Conservation (phyloP, 345 rosid genomes). For the Pelargonium nanum region DNA sequence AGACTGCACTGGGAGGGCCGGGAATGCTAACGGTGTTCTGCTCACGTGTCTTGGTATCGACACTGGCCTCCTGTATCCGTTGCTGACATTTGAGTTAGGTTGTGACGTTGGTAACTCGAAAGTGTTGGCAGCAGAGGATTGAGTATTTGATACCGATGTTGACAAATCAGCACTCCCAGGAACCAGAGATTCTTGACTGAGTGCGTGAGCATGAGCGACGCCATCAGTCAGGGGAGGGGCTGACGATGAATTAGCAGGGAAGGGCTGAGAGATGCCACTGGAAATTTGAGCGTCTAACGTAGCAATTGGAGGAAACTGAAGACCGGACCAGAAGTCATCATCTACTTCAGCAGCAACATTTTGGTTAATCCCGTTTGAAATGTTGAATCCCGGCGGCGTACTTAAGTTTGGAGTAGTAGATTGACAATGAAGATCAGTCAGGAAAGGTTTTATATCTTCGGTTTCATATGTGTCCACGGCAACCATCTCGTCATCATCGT, state of each 20-base stretch:
- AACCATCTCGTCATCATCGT: constrained; percentile 33
- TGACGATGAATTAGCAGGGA: neutral
- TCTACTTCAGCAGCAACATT: constrained; percentile 14
- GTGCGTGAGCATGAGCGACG: constrained; percentile 17
- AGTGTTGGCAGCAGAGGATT: constrained; percentile 20
- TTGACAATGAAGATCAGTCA: constrained; percentile 28
- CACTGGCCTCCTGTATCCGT: constrained; percentile 27
- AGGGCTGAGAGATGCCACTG: neutral
- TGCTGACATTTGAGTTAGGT: constrained; percentile 18
- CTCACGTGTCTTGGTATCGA: constrained; percentile 21
- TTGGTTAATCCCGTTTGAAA: constrained; percentile 13
- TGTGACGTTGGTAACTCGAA: constrained; percentile 29
- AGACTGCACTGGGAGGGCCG: constrained; percentile 35
- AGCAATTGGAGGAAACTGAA: neutral
- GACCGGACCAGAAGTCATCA: constrained; percentile 26
- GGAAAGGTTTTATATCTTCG: constrained; percentile 59
- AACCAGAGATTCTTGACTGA: constrained; percentile 14
- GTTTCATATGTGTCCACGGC: constrained; percentile 22
- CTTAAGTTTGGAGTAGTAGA: constrained; percentile 14
- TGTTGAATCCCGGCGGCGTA: constrained; percentile 9
- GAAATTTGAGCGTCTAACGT: constrained; percentile 15
- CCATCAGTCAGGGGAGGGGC: constrained; percentile 4
- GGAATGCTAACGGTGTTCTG: constrained; percentile 37
- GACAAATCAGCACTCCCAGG: constrained; percentile 15
- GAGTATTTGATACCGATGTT: constrained; percentile 16